Conservation (phyloP, 768 basidiomycete species). For the Lactarius tabidus region DNA sequence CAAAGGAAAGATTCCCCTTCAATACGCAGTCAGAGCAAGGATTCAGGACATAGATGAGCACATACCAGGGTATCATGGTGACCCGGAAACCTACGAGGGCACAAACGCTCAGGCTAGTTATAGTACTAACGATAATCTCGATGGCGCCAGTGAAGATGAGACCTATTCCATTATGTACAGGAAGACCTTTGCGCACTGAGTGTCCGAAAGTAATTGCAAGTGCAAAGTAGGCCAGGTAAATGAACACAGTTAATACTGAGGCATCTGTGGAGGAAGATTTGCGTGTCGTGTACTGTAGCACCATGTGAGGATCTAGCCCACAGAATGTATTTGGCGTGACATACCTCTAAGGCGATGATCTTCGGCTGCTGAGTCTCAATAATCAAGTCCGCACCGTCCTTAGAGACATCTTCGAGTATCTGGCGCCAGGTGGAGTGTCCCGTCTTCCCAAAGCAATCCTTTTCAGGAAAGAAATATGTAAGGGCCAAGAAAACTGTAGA, state of each 20-base stretch:
- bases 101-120: conserved; percentile 91
- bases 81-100: conserved; percentile 85
- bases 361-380: conserved; percentile 41
- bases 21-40: conserved; percentile 1
- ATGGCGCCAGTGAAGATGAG: conserved; percentile 90
- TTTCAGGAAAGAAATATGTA: conserved; percentile 79
- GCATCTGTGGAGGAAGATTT: conserved; percentile 43
- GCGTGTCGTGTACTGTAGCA: conserved; percentile 50
- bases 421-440: conserved; percentile 66
- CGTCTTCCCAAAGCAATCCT: conserved; percentile 57
- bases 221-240: conserved; percentile 71
- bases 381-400: conserved; percentile 36
- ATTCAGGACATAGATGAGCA: conserved; percentile 18
- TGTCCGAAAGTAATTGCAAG: conserved; percentile 74
- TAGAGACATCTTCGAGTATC: conserved; percentile 43
- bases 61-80: conserved; percentile 85
- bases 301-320: conserved; percentile 2
- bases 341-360: conserved; percentile 45
- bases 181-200: conserved; percentile 71
- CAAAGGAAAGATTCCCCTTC: conserved; percentile 84
- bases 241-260: conserved; percentile 62
- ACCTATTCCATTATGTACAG: conserved; percentile 87
- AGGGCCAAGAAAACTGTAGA: conserved; percentile 69
- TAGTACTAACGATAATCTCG: conserved; percentile 87
- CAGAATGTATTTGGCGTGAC: conserved; percentile 19